These are phyloP conservation scores for Sarocladium brachiariae DNA, from an alignment of 2,329 filamentous ascomycete genomes.

Conservation along the genomic window DNA sequence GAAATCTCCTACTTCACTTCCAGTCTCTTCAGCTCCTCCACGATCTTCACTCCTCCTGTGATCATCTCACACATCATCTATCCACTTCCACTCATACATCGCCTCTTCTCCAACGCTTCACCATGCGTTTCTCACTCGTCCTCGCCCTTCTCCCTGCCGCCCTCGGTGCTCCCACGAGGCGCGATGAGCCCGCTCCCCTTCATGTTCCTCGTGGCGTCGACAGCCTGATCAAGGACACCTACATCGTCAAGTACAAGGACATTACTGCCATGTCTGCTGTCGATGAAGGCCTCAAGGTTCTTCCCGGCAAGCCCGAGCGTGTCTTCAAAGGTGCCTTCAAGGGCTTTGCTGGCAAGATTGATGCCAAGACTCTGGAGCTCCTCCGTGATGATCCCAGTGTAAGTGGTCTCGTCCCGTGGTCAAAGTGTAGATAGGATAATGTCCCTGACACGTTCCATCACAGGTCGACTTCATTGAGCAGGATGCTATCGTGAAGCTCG, in stretches of 20 bases:
- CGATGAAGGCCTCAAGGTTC: slow-evolving; percentile 18
- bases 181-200: slow-evolving; percentile 26
- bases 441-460: background rate
- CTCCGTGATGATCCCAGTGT: slow-evolving; percentile 22
- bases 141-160: slow-evolving; percentile 26
- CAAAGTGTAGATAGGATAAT: too few relatives aligned
- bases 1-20: background rate
- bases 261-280: slow-evolving; percentile 17
- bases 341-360: slow-evolving; percentile 23
- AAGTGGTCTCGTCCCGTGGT: slow-evolving; percentile 10
- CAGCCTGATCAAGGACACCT: slow-evolving; percentile 26
- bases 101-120: slow-evolving; percentile 12
- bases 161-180: slow-evolving; percentile 24
- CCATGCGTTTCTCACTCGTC: slow-evolving; percentile 25
- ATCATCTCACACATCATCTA: background rate
- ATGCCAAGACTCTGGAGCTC: slow-evolving; percentile 17
- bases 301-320: slow-evolving; percentile 26
- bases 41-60: background rate
- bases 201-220: slow-evolving; percentile 24
- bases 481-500: slow-evolving; percentile 45
- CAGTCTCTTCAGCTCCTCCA: background rate
- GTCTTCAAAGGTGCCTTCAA: slow-evolving; percentile 21
- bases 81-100: background rate
- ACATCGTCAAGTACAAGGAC: slow-evolving; percentile 30
- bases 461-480: slow-evolving; percentile 32